Evolutionary conservation across 805 yeast genomes (phyloP), one percentile per base, ranked within the genome.

Genomic region (Nakazawaea populi): DNA sequence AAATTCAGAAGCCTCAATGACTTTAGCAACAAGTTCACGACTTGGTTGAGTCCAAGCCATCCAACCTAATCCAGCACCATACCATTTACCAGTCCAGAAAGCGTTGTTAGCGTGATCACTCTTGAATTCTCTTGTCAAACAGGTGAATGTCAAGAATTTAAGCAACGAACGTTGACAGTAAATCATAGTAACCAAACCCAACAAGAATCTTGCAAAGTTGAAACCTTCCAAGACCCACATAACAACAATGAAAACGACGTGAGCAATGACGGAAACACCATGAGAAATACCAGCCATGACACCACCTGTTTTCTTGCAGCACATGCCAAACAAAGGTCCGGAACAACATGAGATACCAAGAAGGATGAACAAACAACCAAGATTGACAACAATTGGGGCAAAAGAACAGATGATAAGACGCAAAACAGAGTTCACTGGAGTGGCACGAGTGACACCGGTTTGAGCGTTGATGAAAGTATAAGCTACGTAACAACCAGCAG

Each of bases 41-140:
- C 87, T 66, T 55, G 99, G 99, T 75, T 92, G 98, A 35, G 98
- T 85, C 77, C 87, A 80, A 24, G 97, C 96, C 79, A 85, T 82
- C 82, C 85, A 83, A 54, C 98, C 99, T 70, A 92, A 73, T 64
- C 96, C 94, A 54, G 88, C 77, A 53, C 96, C 94, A 69, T 91
- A 90, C 99, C 99, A 94, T 72, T 90, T 91, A 79, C 99, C 99
- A 52, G 96, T 88, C 99, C 99, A 94, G 95, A 96, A 94, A 31
- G 99, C 98, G 60, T 96, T 87, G 75, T 94, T 94, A 37, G 98
- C 77, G 65, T 85, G 89, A 72, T 92, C 97, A 62, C 87, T 88
- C 83, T 89, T 89, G 77, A 90, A 90, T 74, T 94, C 99, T 76
- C 99, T 84, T 48, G 97, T 89, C 65, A 95, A 76, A 70, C 84